These are phyloP conservation scores for Claviceps fusiformis DNA, from an alignment of 2,329 filamentous ascomycete species.

Conservation along the genomic window DNA sequence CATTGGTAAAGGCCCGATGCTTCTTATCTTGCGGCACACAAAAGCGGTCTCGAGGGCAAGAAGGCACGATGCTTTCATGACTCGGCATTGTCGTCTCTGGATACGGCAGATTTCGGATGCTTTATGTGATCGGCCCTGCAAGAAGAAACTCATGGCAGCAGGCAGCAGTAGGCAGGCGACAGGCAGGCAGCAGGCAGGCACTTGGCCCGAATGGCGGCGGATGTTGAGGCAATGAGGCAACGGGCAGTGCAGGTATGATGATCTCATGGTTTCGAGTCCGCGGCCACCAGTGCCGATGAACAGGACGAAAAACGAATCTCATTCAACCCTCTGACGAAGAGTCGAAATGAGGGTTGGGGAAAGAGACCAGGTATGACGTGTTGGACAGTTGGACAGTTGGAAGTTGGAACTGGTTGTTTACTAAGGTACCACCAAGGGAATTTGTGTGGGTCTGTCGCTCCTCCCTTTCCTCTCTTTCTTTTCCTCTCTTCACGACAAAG, in stretches of 20 bases:
- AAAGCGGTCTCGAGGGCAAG: neutral
- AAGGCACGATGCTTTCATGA: neutral
- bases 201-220: neutral
- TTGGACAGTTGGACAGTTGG: neutral
- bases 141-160: neutral
- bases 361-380: neutral
- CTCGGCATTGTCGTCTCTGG: neutral
- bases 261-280: neutral
- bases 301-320: neutral
- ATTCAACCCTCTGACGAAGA: neutral
- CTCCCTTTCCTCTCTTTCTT: neutral
- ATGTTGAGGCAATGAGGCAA: too few relatives aligned
- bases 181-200: neutral
- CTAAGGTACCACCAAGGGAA: too few relatives aligned
- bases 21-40: neutral
- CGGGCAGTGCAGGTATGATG: too few relatives aligned
- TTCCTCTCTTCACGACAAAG: neutral
- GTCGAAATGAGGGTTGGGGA: neutral
- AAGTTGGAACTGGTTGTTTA: too few relatives aligned
- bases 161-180: neutral
- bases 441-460: neutral
- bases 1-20: slow-evolving; percentile 7
- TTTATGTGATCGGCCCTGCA: neutral
- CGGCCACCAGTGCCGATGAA: neutral
- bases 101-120: neutral